These are phyloP conservation scores for Blastosporella zonata DNA, from an alignment of 1,284 basidiomycete species.

Conservation along the genomic window DNA sequence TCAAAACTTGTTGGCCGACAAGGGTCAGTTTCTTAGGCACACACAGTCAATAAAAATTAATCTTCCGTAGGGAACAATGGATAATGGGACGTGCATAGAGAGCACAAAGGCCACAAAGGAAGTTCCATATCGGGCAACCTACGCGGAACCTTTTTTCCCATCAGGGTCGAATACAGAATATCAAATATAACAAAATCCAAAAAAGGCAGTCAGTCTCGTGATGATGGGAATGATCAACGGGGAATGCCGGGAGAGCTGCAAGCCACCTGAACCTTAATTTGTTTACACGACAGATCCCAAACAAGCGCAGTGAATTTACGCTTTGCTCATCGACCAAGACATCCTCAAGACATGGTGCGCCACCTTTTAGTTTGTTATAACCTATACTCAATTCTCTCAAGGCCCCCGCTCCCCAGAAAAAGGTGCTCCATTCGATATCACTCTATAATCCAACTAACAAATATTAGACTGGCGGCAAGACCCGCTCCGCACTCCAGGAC, in stretches of 20 bases:
- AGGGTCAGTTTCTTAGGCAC: background rate
- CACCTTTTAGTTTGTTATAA: conserved; percentile 9
- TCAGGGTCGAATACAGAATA: background rate
- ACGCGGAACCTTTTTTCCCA: conserved; percentile 1
- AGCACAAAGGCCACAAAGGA: conserved; percentile 30
- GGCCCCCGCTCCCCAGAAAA: conserved; percentile 46
- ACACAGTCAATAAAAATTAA: background rate
- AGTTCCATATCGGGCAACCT: conserved; percentile 20
- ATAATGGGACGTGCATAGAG: conserved; percentile 26
- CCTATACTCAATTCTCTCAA: conserved; percentile 15
- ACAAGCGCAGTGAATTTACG: conserved; percentile 25
- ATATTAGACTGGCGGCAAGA: conserved; percentile 83
- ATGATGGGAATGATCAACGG: background rate
- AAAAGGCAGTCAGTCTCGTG: conserved; percentile 5
- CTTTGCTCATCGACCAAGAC: conserved; percentile 41
- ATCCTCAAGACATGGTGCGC: conserved; percentile 65
- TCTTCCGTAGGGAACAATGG: conserved; percentile 8
- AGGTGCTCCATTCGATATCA: conserved; percentile 30
- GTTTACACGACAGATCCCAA: conserved; percentile 37
- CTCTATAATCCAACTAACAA: background rate
- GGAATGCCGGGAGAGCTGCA: conserved; percentile 21
- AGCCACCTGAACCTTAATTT: conserved; percentile 42
- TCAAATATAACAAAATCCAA: conserved; percentile 3
- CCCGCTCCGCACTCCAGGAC: conserved; percentile 91
- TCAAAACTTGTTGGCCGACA: background rate